phyloP scores from a whole-genome alignment of 2,329 filamentous ascomycete genomes.

The Botrytis porri region DNA sequence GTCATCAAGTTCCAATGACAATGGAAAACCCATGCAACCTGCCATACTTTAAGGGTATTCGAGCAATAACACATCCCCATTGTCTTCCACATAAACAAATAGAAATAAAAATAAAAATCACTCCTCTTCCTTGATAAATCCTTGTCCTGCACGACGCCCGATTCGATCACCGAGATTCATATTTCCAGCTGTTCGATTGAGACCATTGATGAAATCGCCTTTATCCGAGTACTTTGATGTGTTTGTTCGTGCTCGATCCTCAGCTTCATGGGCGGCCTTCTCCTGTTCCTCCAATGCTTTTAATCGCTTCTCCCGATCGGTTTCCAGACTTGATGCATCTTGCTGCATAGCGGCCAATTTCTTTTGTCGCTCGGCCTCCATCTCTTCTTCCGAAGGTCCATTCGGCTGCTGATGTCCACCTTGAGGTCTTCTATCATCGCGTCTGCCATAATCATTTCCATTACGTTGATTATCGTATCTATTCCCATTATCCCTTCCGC shows the following conservation, averaged over 20 bases:
- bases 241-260: slow-evolving; percentile 60
- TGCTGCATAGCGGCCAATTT: slow-evolving; percentile 73
- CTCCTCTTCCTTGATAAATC: slow-evolving; percentile 46
- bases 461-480: slow-evolving; percentile 31
- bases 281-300: slow-evolving; percentile 65
- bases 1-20: background rate
- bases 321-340: slow-evolving; percentile 66
- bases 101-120: slow-evolving; percentile 16
- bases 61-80: slow-evolving; percentile 1
- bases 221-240: slow-evolving; percentile 61
- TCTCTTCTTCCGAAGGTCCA: slow-evolving; percentile 31
- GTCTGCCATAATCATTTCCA: slow-evolving; percentile 30
- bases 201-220: slow-evolving; percentile 59
- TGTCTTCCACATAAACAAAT: background rate
- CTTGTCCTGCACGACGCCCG: slow-evolving; percentile 45
- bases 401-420: slow-evolving; percentile 2
- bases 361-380: slow-evolving; percentile 58
- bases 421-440: slow-evolving; percentile 30
- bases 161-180: slow-evolving; percentile 52
- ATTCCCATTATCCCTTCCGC: slow-evolving; percentile 26
- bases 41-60: background rate
- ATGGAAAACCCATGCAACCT: background rate
- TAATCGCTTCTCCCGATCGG: slow-evolving; percentile 66
- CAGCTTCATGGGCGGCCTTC: slow-evolving; percentile 59
- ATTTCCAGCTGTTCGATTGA: slow-evolving; percentile 58